Conservation (phyloP, 2,329 filamentous ascomycete species). For the Bipolaris zeicola region DNA sequence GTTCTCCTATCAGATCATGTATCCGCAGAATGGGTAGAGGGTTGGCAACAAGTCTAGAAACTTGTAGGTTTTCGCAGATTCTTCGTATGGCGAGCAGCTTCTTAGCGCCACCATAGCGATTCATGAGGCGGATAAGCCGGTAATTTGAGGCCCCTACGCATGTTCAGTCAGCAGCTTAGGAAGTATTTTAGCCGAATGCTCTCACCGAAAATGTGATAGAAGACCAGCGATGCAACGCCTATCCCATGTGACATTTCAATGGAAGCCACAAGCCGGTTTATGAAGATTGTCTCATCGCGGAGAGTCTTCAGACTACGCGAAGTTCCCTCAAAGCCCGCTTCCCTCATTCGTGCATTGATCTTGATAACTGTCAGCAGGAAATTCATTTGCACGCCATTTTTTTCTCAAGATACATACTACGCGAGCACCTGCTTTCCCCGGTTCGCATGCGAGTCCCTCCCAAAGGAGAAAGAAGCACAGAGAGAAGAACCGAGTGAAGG, state of each 20-base stretch:
- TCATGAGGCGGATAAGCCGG: background rate
- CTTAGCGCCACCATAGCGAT: background rate
- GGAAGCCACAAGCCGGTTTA: background rate
- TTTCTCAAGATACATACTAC: background rate
- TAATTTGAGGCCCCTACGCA: background rate
- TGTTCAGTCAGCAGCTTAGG: background rate
- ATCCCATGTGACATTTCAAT: background rate
- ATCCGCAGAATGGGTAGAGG: background rate
- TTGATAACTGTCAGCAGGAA: background rate
- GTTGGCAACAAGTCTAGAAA: background rate
- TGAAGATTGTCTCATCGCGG: background rate
- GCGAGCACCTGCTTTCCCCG: background rate
- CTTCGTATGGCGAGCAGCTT: background rate
- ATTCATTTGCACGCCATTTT: background rate
- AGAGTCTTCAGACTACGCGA: background rate
- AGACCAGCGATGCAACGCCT: background rate
- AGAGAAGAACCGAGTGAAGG: conserved; percentile 1
- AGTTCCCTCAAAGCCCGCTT: conserved; percentile 1
- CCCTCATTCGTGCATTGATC: background rate
- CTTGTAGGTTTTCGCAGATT: background rate
- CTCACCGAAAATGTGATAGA: conserved; percentile 1
- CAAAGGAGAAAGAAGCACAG: conserved; percentile 3
- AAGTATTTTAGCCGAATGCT: background rate
- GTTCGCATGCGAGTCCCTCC: conserved; percentile 1
- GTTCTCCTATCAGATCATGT: background rate